These are phyloP conservation scores for Eucalyptus rudis DNA, from an alignment of 345 rosid species.

Conservation along the genomic window DNA sequence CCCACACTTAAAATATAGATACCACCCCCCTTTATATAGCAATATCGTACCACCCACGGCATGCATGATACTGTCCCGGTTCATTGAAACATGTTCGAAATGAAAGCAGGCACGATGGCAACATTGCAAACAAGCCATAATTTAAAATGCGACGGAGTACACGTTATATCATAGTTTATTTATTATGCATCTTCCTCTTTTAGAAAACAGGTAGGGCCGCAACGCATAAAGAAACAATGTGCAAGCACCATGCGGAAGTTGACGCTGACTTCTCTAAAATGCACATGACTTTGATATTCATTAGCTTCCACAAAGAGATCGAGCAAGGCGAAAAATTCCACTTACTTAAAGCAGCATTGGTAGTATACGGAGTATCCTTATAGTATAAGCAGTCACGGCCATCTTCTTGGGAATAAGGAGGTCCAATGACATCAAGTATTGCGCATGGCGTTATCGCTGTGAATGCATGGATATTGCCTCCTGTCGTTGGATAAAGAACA, in stretches of 20 bases:
- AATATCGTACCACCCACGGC: not conserved
- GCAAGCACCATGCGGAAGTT: not conserved
- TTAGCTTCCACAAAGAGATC: not conserved
- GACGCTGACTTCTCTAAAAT: not conserved
- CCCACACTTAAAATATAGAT: no score
- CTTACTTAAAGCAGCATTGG: conserved; percentile 18
- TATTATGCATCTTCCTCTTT: not conserved
- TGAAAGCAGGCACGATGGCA: not conserved
- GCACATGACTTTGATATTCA: not conserved
- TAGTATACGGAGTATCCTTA: conserved; percentile 18
- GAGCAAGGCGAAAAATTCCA: not conserved
- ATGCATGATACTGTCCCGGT: not conserved
- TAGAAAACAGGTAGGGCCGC: not conserved
- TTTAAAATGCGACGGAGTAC: not conserved
- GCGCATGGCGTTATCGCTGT: conserved; percentile 58
- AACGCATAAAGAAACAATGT: not conserved
- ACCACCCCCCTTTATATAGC: not conserved
- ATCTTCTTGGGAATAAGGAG: conserved; percentile 50
- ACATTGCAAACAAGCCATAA: not conserved
- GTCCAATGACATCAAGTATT: conserved; percentile 59
- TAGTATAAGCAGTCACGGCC: conserved; percentile 57
- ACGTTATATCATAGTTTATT: not conserved
- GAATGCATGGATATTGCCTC: conserved; percentile 67
- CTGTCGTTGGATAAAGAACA: conserved; percentile 57
- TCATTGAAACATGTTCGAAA: not conserved